Evolutionary conservation across 495 filamentous ascomycete species (phyloP), one percentile per base, ranked within the genome.

Genomic region (Aspergillus conjunctus): DNA sequence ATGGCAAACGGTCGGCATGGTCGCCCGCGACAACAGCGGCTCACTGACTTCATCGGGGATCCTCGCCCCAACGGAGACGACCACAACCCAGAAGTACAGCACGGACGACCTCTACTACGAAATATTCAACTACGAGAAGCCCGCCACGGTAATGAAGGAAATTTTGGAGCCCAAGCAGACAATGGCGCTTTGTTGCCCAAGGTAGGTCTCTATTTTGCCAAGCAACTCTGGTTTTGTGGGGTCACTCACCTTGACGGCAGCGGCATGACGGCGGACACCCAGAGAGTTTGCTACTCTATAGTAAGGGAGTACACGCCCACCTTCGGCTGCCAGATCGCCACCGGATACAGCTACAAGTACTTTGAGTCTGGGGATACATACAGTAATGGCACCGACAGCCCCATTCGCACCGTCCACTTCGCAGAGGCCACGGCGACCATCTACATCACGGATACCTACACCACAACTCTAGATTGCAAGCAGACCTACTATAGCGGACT

Each of bases 271-370:
- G 37, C 22, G 14, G 53, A 44, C 15, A 5, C 9, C 53, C 7
- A 15, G 6, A 22, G 21, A 6, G 3, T 12, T 12, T 55, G 53
- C 53, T 55, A 55, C 37, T 55, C 53, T 10, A 30, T 55, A 9
- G 37, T 45, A 10, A 6, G 30, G 20, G 20, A 15, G 34, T 55
- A 55, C 53, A 55, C 17, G 10, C 20, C 53, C 6, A 55, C 53
- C 0, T 44, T 20, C 1, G 53, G 53, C 53, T 55, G 53, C 37
- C 15, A 55, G 10, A 17, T 55, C 10, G 4, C 11, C 37, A 55
- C 53, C 10, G 37, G 21, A 2, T 55, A 45, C 53, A 41, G 44
- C 37, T 55, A 55, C 37, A 37, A 55, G 20, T 55, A 55, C 53
- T 11, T 33, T 10, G 4, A 20, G 33, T 14, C 21, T 1, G 43